A percentile compares a stretch with the other conserved stretches of the same genome.
Conservation (phyloP, 1,139 yeast species). For the Nakaseomyces sp. region DNA sequence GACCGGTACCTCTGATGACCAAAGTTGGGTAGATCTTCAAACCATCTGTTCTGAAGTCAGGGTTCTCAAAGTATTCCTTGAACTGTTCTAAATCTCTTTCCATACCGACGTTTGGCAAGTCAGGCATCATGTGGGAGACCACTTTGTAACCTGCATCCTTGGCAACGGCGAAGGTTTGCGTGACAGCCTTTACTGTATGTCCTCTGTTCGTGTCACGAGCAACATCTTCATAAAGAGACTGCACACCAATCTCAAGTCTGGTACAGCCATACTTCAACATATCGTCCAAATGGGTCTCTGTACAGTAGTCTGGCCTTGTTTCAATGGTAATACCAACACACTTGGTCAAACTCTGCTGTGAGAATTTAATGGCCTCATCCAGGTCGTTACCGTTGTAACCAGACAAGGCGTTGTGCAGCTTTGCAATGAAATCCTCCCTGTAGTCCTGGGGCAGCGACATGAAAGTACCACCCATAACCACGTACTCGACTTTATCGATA, state of each 20-base stretch:
- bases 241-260: slow-evolving; percentile 93
- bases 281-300: slow-evolving; percentile 89
- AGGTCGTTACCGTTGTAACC: slow-evolving; percentile 84
- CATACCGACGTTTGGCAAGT: slow-evolving; percentile 96
- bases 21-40: slow-evolving; percentile 90
- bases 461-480: slow-evolving; percentile 98
- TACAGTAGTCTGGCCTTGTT: slow-evolving; percentile 97
- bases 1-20: slow-evolving; percentile 95
- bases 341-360: slow-evolving; percentile 91
- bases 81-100: slow-evolving; percentile 96
- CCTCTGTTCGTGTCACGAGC: slow-evolving; percentile 98
- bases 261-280: slow-evolving; percentile 97
- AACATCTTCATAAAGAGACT: slow-evolving; percentile 93
- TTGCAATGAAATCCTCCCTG: slow-evolving; percentile 80
- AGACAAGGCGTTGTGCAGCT: slow-evolving; percentile 87
- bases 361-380: slow-evolving; percentile 82
- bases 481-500: slow-evolving; percentile 93
- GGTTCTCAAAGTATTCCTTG: slow-evolving; percentile 91
- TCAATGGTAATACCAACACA: slow-evolving; percentile 98
- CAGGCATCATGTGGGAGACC: slow-evolving; percentile 99
- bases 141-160: slow-evolving; percentile 98
- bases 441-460: slow-evolving; percentile 89
- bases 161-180: slow-evolving; percentile 91
- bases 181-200: slow-evolving; percentile 91
- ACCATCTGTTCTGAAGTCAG: slow-evolving; percentile 95